Base-by-base conservation (phyloP, 2,329 filamentous ascomycete genomes). In the Graphilbum ipis-grandicollis region DNA sequence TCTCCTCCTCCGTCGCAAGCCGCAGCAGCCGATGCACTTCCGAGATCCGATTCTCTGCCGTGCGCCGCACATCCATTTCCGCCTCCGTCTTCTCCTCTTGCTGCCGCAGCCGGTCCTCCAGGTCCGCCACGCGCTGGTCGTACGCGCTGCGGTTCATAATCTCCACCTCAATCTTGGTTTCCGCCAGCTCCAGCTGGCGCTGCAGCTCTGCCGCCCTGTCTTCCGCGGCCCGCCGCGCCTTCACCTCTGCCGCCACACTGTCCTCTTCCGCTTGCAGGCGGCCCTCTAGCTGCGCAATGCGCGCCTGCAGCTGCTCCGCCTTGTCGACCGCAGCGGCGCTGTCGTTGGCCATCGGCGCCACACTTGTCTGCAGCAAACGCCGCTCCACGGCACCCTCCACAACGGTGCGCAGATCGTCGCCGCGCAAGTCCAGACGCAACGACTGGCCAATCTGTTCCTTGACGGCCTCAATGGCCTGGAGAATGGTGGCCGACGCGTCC, bases 21-120 rank as follows among this genome's bases (percentile, higher is more conserved):
- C 72, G 69, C 19, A 84, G 63, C 18, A 78, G 65, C 38, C 74
- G 66, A 53, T 85, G 76, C n/a, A 75, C 65, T 50, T 86, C 79
- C 5, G 75, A 69, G 13, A 83, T 60, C 41, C 71, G 71, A 48
- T 86, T 80, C 51, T 86, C 79, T 1, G 76, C 75, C 25, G 71
- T 65, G 37, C 78, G 69, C 40, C 79, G 71, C 34, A 59, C 57
- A 32, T 66, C 60, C 41, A 77, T 58, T 47, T 86, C 78, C 36
- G 71, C 58, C 43, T 84, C 77, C 2, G 66, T 68, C 39, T 68
- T 66, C 26, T 65, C 63, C 45, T 83, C 75, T 26, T 78, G 70
- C 9, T 68, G 56, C 41, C 68, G 67, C 33, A 83, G 61, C 50
- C 74, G 74, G 33, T 73, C 74, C 50, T 85, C 79, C 1, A 86